phyloP scores from a whole-genome alignment of 2,329 filamentous ascomycete genomes.

The Paracamarosporium sp. region DNA sequence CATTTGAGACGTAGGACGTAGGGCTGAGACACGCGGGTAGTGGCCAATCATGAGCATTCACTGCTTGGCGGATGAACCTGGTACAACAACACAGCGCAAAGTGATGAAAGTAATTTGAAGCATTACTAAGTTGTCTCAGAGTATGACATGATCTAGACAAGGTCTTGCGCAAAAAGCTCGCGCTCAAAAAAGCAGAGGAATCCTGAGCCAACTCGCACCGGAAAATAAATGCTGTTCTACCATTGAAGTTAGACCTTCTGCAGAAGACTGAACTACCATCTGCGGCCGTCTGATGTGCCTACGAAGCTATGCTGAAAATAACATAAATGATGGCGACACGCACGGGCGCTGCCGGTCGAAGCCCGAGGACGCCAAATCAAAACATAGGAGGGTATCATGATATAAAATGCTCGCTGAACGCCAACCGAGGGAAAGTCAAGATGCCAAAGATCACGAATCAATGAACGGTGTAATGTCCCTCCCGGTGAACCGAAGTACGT shows the following conservation, averaged over 20 bases:
- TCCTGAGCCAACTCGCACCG: neutral
- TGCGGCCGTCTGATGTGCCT: neutral
- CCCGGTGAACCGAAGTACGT: conserved; percentile 39
- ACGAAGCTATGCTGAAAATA: neutral
- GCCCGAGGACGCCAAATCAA: conserved; percentile 9
- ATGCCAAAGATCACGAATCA: conserved; percentile 13
- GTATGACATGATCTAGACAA: too few species aligned
- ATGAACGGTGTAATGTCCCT: conserved; percentile 36
- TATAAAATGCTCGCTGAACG: conserved; percentile 14
- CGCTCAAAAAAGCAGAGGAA: neutral
- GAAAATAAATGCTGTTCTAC: neutral
- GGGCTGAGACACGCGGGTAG: conserved; percentile 25
- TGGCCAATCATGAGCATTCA: conserved; percentile 30
- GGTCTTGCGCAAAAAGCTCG: neutral
- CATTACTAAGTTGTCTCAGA: too few species aligned
- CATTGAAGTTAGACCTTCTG: neutral
- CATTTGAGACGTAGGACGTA: conserved; percentile 13
- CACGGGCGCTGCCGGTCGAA: neutral
- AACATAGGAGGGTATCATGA: conserved; percentile 10
- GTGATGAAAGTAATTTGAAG: neutral
- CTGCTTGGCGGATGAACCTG: conserved; percentile 7
- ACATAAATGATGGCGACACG: neutral
- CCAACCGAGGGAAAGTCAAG: conserved; percentile 6
- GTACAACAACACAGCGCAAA: neutral
- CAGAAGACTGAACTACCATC: neutral